Base-by-base conservation (phyloP, 2,329 filamentous ascomycete species). In the Hypoxylon sp. region DNA sequence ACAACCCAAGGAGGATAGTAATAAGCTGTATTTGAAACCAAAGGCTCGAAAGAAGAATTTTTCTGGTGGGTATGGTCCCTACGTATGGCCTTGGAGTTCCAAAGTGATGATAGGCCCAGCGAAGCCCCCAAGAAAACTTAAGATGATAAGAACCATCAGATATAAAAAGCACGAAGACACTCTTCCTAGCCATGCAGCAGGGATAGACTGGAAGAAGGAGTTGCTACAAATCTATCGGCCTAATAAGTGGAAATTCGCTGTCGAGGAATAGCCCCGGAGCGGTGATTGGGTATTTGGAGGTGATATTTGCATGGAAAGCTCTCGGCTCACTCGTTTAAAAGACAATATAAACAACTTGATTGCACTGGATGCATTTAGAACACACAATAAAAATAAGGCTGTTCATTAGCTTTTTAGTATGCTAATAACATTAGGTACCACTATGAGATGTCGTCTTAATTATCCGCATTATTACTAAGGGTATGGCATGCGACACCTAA, bases 171-270 rank as follows among this genome's bases (percentile, higher is more conserved):
- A 34, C 14, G n/a, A 10, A 36, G 6, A 23, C 19, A n/a, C 1
- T 5, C 30, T 60, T 23, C 65, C 60, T 5, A 64, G 60, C 11
- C 11, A 48, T 1, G 4, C 23, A 11, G 51, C 49, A 13, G 50
- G 50, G n/a, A 65, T 67, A 21, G 25, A 60, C 14, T 67, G 65
- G 65, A 25, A 19, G 52, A n/a, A 52, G 11, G 30, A 57, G 25
- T 25, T 57, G n/a, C 38, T 7, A 6, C 28, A 58, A 2, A n/a
- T 48, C 13, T 60, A 60, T n/a, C 30, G 21, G 34, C 32, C 6
- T 13, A 43, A n/a, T 34, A 25, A 25, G 25, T 19, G 25, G 10
- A 7, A 28, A 23, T 23, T 5, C 28, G 49, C 13, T 14, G 13
- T 28, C 21, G 28, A 9, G 21, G 23, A 43, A 19, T 21, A 43